phyloP scores from a whole-genome alignment of 192 early-diverging fungal species.

The Linderina pennispora region DNA sequence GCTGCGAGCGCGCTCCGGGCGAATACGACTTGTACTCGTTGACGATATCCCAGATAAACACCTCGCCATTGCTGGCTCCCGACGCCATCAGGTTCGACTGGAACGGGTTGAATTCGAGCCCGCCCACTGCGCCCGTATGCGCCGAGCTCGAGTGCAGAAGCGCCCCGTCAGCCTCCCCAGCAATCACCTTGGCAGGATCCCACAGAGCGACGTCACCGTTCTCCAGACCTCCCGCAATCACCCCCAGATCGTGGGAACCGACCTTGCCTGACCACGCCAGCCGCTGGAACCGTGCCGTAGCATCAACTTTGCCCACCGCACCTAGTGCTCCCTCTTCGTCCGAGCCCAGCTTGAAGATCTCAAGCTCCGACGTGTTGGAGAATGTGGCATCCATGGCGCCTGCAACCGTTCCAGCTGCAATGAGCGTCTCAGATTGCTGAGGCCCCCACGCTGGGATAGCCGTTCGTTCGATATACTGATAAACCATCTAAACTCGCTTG shows the following conservation, averaged over 20 bases:
- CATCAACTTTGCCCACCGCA: slow-evolving; percentile 21
- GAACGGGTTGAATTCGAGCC: slow-evolving; percentile 88
- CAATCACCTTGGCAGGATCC: slow-evolving; percentile 71
- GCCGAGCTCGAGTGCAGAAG: slow-evolving; percentile 62
- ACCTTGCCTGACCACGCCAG: slow-evolving; percentile 64
- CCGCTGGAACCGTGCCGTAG: slow-evolving; percentile 68
- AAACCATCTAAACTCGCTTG: slow-evolving; percentile 32
- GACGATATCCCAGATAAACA: slow-evolving; percentile 90
- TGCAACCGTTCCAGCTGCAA: slow-evolving; percentile 90
- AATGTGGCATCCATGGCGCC: slow-evolving; percentile 97
- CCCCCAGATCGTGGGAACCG: slow-evolving; percentile 43
- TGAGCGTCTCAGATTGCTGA: slow-evolving; percentile 61
- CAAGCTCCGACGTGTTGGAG: slow-evolving; percentile 80
- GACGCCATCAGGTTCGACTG: slow-evolving; percentile 83
- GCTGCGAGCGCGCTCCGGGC: slow-evolving; percentile 76
- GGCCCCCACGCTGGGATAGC: slow-evolving; percentile 88
- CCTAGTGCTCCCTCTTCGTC: slow-evolving; percentile 4
- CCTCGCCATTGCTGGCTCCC: slow-evolving; percentile 88
- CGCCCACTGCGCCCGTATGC: slow-evolving; percentile 85
- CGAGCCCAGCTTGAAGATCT: slow-evolving; percentile 71
- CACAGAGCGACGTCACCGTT: slow-evolving; percentile 88
- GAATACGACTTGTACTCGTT: slow-evolving; percentile 83
- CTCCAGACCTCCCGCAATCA: slow-evolving; percentile 92
- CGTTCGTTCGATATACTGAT: slow-evolving; percentile 58
- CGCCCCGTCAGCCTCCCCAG: slow-evolving; percentile 52